Evolutionary conservation across 257 asterid species (phyloP), one percentile per base, ranked within the genome.

Genomic region (Handroanthus guayacan): DNA sequence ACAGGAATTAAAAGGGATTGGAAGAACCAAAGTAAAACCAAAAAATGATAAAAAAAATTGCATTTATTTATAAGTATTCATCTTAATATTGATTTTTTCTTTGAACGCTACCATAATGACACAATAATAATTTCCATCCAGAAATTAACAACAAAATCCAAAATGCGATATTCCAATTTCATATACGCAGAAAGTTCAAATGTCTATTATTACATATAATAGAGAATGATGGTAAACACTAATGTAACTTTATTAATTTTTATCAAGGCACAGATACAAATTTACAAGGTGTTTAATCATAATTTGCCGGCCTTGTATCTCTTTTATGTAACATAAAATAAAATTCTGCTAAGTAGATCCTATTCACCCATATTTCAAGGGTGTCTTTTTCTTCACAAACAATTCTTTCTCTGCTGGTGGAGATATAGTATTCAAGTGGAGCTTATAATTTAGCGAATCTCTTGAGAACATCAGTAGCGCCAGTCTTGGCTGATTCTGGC

Each of bases 371-470:
- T 45, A 69, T 9, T 36, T 54, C 10, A 34, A 18, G 5, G 18
- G 31, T 1, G 3, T 47, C 5, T 2, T 34, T 11, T 60, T 31
- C 61, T 70, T 54, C 55, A 37, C 16, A 47, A 9, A 68, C 12
- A 45, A 9, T 17, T 7, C 9, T 5, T 25, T 31, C 62, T 6
- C 5, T 12, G 9, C 6, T 11, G 4, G 11, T 36, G 2, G n/a
- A 62, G 38, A 14, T 36, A 34, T 16, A 68, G 20, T 13, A 16
- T 39, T 14, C 7, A 5, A 11, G 9, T 10, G 20, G 17, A 65
- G 69, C 65, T 85, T 81, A 92, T 70, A 94, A 71, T 81, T 82
- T 94, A 1, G 97, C 94, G 57, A 85, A 83, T 79, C 77, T 88
- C 71, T 69, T 86, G 83, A 92, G 90, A 68, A 51, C 61, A 37